phyloP scores from a whole-genome alignment of 371 early-diverging fungal genomes.

The Mortierella sp. region DNA sequence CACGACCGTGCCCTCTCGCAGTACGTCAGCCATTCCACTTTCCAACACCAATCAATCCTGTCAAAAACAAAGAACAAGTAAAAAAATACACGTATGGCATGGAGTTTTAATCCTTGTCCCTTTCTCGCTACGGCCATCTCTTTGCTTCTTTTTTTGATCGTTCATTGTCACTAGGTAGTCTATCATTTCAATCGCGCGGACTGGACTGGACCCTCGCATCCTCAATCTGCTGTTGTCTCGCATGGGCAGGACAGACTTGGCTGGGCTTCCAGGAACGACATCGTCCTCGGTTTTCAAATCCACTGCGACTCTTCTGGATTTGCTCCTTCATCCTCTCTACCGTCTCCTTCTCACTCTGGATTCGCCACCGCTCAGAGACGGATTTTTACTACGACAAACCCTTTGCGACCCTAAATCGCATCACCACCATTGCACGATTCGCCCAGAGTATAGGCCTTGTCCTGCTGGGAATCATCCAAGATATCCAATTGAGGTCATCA shows the following conservation, averaged over 20 bases:
- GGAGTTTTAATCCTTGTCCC: constrained; percentile 1
- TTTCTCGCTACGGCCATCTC: neutral
- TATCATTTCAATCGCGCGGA: neutral
- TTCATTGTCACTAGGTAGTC: constrained; percentile 19
- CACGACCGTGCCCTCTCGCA: constrained; percentile 8
- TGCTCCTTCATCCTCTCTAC: constrained; percentile 34
- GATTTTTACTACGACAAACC: neutral
- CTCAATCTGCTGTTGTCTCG: constrained; percentile 32
- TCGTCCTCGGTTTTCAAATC: constrained; percentile 18
- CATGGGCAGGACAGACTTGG: constrained; percentile 35
- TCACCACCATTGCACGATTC: constrained; percentile 31
- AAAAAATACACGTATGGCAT: neutral
- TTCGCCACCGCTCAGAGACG: neutral
- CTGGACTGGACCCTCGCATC: constrained; percentile 33
- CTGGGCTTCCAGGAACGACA: constrained; percentile 31
- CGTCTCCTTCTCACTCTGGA: constrained; percentile 35
- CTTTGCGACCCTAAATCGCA: neutral
- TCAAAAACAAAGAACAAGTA: too few species aligned
- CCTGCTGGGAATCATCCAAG: constrained; percentile 21
- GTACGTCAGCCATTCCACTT: too few species aligned
- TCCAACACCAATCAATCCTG: too few species aligned
- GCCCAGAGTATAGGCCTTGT: constrained; percentile 18
- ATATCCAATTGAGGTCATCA: constrained; percentile 13
- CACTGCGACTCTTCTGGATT: constrained; percentile 41
- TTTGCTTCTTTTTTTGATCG: neutral